Conservation (phyloP, 1,284 basidiomycete genomes). For the Rhodotorula sp. region DNA sequence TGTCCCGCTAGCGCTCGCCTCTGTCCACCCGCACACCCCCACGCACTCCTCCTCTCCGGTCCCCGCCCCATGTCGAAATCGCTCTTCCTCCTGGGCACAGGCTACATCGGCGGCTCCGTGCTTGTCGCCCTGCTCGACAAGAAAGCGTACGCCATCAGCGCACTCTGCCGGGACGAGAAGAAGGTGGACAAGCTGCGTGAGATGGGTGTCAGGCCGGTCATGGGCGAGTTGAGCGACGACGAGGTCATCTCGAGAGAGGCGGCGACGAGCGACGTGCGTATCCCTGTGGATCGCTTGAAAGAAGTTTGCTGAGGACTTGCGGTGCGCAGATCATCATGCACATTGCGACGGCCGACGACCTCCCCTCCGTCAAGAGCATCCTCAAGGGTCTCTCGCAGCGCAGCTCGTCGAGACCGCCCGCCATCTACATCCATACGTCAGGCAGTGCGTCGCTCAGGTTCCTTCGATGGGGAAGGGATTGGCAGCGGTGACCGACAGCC, state of each 20-base stretch:
- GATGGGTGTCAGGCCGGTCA: slow-evolving; percentile 25
- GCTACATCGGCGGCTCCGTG: slow-evolving; percentile 34
- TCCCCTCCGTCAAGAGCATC: slow-evolving; percentile 32
- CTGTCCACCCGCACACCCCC: background rate
- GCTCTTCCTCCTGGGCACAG: slow-evolving; percentile 27
- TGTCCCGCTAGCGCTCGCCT: no score
- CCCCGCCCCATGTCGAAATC: background rate
- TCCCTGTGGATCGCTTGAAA: background rate
- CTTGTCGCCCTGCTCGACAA: slow-evolving; percentile 18
- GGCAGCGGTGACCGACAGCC: no score
- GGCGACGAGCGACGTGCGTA: slow-evolving; percentile 21
- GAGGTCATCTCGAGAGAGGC: slow-evolving; percentile 27
- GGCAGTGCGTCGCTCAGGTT: slow-evolving; percentile 23
- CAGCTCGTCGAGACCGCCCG: background rate
- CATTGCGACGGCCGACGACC: slow-evolving; percentile 38
- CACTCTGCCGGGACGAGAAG: slow-evolving; percentile 16
- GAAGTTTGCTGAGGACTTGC: background rate
- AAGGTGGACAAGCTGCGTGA: slow-evolving; percentile 28
- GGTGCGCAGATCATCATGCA: slow-evolving; percentile 29
- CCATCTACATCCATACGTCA: slow-evolving; percentile 38
- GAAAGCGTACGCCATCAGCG: slow-evolving; percentile 17
- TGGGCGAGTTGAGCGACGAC: slow-evolving; percentile 17
- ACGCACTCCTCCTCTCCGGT: background rate
- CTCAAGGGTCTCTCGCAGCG: slow-evolving; percentile 31
- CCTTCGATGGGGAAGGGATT: no score